phyloP scores from a whole-genome alignment of 352 stramenopile species.

The Paralagenidium karlingii region DNA sequence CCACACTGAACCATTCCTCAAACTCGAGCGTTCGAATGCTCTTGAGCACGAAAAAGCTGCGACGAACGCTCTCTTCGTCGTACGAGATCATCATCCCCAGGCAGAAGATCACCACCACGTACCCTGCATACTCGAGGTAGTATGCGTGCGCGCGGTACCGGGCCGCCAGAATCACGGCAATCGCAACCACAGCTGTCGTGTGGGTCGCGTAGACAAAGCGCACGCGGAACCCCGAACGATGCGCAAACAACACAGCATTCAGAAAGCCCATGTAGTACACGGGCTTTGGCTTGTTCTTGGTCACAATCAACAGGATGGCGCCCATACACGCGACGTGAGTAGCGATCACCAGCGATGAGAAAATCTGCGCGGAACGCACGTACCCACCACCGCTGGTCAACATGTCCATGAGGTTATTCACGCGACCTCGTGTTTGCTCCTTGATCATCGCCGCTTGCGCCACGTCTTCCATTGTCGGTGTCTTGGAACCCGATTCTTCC shows the following conservation, averaged over 20 bases:
- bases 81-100: constrained; percentile 81
- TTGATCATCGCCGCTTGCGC: constrained; percentile 29
- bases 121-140: constrained; percentile 60
- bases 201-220: constrained; percentile 71
- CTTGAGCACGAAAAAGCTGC: constrained; percentile 74
- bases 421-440: constrained; percentile 29
- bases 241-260: constrained; percentile 64
- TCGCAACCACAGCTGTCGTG: constrained; percentile 42
- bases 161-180: constrained; percentile 49
- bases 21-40: constrained; percentile 72
- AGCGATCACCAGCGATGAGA: constrained; percentile 53
- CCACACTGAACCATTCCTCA: constrained; percentile 64
- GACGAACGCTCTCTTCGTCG: constrained; percentile 64
- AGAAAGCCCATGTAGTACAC: constrained; percentile 79
- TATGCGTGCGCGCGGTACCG: constrained; percentile 33
- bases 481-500: constrained; percentile 6
- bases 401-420: constrained; percentile 37
- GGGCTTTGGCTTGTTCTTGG: constrained; percentile 48
- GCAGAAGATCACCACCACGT: constrained; percentile 47
- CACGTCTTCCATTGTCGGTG: constrained; percentile 26
- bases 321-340: constrained; percentile 63
- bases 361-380: constrained; percentile 69
- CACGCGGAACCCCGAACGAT: constrained; percentile 65
- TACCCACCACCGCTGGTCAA: constrained; percentile 67
- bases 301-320: constrained; percentile 49